phyloP scores from a whole-genome alignment of 495 filamentous ascomycete species.

The Neurospora sp. region DNA sequence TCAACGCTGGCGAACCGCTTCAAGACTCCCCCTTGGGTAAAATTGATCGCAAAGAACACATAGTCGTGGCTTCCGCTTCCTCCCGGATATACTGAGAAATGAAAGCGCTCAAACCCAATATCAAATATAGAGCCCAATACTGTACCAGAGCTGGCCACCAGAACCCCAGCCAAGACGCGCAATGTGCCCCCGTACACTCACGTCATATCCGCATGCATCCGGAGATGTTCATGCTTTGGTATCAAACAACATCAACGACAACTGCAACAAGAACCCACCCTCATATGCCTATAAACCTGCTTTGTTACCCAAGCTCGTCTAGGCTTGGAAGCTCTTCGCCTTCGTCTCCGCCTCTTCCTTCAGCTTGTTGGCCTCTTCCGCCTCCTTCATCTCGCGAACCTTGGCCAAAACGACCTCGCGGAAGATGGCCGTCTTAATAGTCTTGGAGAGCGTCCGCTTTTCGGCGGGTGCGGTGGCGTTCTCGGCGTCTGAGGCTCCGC shows the following conservation, averaged over 20 bases:
- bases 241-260: background rate
- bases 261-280: background rate
- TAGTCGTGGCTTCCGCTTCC: background rate
- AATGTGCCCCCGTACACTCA: background rate
- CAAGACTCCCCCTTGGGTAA: background rate
- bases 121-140: background rate
- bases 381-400: conserved; percentile 83
- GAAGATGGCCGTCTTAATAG: conserved; percentile 88
- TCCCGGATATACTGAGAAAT: background rate
- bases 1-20: background rate
- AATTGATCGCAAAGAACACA: background rate
- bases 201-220: background rate
- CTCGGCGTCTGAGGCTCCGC: conserved; percentile 18
- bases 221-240: background rate
- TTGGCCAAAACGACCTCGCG: conserved; percentile 95
- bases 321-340: conserved; percentile 30
- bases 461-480: conserved; percentile 25
- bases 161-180: background rate
- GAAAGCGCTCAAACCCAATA: background rate
- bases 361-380: conserved; percentile 62
- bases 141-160: background rate
- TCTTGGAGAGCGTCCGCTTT: conserved; percentile 60
- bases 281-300: background rate
- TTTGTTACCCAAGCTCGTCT: background rate
- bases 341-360: conserved; percentile 44